Base-by-base conservation (phyloP, 2,329 filamentous ascomycete species). In the Fusarium falciforme region DNA sequence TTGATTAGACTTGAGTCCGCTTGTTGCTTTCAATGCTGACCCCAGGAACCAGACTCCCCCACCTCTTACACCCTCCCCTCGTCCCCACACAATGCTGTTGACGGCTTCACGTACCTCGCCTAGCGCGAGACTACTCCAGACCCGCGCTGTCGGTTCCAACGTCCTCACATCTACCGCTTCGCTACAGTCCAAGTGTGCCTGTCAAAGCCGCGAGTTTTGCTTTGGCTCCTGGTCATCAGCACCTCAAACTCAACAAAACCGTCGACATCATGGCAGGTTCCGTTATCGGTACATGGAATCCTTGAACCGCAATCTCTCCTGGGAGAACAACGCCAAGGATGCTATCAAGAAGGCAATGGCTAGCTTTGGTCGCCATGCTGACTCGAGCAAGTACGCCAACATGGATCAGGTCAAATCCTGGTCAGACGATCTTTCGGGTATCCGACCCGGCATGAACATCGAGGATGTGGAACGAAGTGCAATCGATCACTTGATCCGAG, bases 141-240 rank as follows among this genome's bases (percentile, higher is more conserved):
- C 70, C 33, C 68, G 67, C 20, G n/a, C 58, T 38, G n/a, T 44
- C 49, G 40, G 59, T 40, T 66, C 74, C 9, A 68, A 58, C n/a
- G n/a, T 62, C 10, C 42, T 77, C 22, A 65, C 72, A 9, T 68
- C 70, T 36, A 49, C 68, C 14, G n/a, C 68, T 36, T 67, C 64
- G 5, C 49, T 77, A 20, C 72, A 73, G 42, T 70, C 73, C 25
- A 73, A 62, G 61, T 74, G 70, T 58, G 49, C 71, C 11, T 62
- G 71, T 17, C 79, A 80, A 63, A 68, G 49, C 74, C 86, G 89
- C 38, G 77, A 77, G 38, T 88, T 89, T 69, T 86, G 87, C 68
- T 85, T 89, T 67, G 85, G 83, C 61, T 73, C 84, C 20, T 89
- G 87, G 85, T 82, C 84, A 33, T 84, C 83, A 31, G 84, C 87